phyloP scores from a whole-genome alignment of 2,329 filamentous ascomycete species.

The Alternaria sp. region DNA sequence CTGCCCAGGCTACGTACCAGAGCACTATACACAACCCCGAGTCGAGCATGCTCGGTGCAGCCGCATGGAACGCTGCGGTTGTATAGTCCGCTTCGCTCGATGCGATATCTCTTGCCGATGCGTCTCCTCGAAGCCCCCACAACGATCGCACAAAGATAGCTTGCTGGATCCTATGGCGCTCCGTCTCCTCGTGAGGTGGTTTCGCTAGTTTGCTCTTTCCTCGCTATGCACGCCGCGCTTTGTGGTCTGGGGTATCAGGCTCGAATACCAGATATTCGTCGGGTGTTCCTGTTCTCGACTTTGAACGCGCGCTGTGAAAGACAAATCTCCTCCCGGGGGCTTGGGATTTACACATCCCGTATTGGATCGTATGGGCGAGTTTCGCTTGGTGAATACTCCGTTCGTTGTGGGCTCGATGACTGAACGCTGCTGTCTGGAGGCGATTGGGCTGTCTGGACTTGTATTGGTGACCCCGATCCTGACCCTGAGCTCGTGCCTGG shows the following conservation, averaged over 20 bases:
- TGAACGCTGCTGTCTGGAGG: slow-evolving; percentile 37
- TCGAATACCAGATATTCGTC: slow-evolving; percentile 21
- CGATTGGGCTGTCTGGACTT: slow-evolving; percentile 33
- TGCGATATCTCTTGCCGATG: slow-evolving; percentile 9
- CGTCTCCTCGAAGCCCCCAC: slow-evolving; percentile 8
- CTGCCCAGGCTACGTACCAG: slow-evolving; percentile 31
- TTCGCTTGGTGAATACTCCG: slow-evolving; percentile 44
- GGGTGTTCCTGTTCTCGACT: slow-evolving; percentile 15
- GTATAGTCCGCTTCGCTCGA: slow-evolving; percentile 12
- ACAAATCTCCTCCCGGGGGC: slow-evolving; percentile 22
- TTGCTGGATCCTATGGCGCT: slow-evolving; percentile 4
- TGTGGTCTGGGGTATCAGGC: slow-evolving; percentile 28
- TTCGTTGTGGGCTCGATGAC: slow-evolving; percentile 38
- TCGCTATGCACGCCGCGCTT: slow-evolving; percentile 10
- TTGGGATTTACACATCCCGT: slow-evolving; percentile 40
- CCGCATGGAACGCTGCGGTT: slow-evolving; percentile 15
- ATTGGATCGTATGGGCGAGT: slow-evolving; percentile 46
- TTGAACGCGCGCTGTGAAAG: slow-evolving; percentile 24
- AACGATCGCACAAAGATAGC: slow-evolving; percentile 5
- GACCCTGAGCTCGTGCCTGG: slow-evolving; percentile 28
- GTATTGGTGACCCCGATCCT: slow-evolving; percentile 33
- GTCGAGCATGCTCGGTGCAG: slow-evolving; percentile 22
- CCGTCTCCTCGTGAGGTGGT: slow-evolving; percentile 7
- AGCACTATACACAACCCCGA: slow-evolving; percentile 21
- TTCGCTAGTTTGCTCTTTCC: slow-evolving; percentile 7